Evolutionary conservation across 1,284 basidiomycete genomes (phyloP).

Genomic region (Puccinia brachypodii): DNA sequence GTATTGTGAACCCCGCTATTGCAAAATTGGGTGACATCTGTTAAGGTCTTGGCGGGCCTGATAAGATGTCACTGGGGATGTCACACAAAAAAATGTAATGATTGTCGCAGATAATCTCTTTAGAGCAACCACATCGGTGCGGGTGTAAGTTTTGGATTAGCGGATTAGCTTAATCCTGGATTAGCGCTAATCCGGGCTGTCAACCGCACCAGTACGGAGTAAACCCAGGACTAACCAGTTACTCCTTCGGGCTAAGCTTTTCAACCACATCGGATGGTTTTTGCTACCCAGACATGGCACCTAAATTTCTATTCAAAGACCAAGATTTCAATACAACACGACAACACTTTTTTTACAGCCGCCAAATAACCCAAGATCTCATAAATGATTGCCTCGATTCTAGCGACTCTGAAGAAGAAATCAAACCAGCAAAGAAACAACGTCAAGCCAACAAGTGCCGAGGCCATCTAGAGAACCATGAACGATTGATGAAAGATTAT

Average conservation of each 20-base stretch:
- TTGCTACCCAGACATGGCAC: not conserved
- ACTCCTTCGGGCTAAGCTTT: not conserved
- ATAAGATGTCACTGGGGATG: too few relatives aligned
- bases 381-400: not conserved
- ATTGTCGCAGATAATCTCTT: too few relatives aligned
- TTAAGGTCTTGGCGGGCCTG: too few relatives aligned
- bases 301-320: not conserved
- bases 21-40: too few relatives aligned
- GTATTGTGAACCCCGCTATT: too few relatives aligned
- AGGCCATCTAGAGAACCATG: not conserved
- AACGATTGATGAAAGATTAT: not conserved
- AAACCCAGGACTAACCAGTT: too few relatives aligned
- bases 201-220: not conserved
- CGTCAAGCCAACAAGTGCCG: not conserved
- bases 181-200: not conserved
- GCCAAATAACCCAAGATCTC: not conserved
- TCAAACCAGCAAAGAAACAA: not conserved
- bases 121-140: constrained; percentile 9
- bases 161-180: not conserved
- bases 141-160: not conserved
- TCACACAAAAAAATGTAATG: too few relatives aligned
- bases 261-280: not conserved
- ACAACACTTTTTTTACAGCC: not conserved
- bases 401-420: not conserved
- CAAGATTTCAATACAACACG: not conserved